A percentile compares a stretch with the other conserved stretches of the same genome.
Evolutionary conservation across 768 basidiomycete species (phyloP).

Genomic region (Rhizopogon rudus): DNA sequence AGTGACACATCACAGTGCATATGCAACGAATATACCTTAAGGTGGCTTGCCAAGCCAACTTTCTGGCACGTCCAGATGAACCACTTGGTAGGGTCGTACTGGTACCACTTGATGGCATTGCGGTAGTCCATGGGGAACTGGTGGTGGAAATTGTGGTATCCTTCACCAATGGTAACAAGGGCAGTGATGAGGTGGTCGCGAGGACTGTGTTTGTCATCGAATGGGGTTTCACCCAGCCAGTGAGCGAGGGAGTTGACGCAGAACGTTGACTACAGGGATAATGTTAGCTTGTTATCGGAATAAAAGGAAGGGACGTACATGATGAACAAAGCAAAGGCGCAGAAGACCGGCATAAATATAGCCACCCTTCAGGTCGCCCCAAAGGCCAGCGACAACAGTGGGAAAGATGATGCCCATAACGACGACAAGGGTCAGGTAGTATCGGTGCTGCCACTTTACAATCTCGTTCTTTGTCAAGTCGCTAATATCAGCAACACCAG

Average conservation of each 20-base stretch:
- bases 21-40: conserved; percentile 35
- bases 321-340: conserved; percentile 82
- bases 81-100: conserved; percentile 95
- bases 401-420: conserved; percentile 70
- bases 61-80: conserved; percentile 50
- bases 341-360: conserved; percentile 81
- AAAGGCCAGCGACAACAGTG: conserved; percentile 68
- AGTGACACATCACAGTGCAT: neutral
- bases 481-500: conserved; percentile 85
- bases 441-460: conserved; percentile 83
- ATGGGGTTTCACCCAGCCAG: conserved; percentile 90
- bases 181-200: conserved; percentile 88
- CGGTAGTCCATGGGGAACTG: conserved; percentile 97
- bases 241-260: conserved; percentile 97
- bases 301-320: conserved; percentile 44
- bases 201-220: conserved; percentile 94
- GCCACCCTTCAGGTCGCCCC: conserved; percentile 86
- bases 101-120: conserved; percentile 89
- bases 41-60: conserved; percentile 50
- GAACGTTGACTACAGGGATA: conserved; percentile 72
- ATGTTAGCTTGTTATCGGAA: neutral
- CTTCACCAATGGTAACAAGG: conserved; percentile 88
- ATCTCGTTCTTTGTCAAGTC: conserved; percentile 79
- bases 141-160: conserved; percentile 99
- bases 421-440: conserved; percentile 69